Percentiles rank a stretch among this genome's conserved stretches.
Evolutionary conservation across 306 rosid species (phyloP).

Genomic region (Gleditsia sinensis): DNA sequence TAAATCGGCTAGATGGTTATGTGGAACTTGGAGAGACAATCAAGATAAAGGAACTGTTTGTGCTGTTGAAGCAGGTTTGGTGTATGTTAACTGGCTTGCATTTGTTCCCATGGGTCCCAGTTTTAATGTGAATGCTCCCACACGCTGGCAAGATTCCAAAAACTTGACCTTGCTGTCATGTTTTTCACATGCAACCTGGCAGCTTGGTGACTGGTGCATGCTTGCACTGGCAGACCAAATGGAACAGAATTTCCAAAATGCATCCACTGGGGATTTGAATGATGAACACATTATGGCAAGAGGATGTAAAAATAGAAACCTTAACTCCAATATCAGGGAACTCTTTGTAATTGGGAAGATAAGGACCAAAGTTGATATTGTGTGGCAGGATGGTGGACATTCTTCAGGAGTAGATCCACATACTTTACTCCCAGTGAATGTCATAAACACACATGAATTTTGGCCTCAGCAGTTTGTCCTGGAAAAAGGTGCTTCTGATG

Average conservation of each 20-base stretch:
- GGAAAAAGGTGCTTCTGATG: slow-evolving; percentile 78
- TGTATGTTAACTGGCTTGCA: slow-evolving; percentile 75
- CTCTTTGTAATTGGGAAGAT: slow-evolving; percentile 73
- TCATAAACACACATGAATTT: slow-evolving; percentile 75
- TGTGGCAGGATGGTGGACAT: slow-evolving; percentile 86
- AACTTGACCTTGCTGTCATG: slow-evolving; percentile 76
- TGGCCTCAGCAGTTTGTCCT: slow-evolving; percentile 91
- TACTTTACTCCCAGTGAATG: slow-evolving; percentile 65
- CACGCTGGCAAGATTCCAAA: slow-evolving; percentile 64
- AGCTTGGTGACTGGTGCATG: slow-evolving; percentile 96
- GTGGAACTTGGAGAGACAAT: slow-evolving; percentile 75
- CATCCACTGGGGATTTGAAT: slow-evolving; percentile 37
- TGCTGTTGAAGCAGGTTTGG: slow-evolving; percentile 81
- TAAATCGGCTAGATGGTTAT: slow-evolving; percentile 76
- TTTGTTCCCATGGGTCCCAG: slow-evolving; percentile 57
- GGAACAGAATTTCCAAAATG: slow-evolving; percentile 42
- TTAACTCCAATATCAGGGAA: slow-evolving; percentile 48
- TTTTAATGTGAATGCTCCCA: slow-evolving; percentile 53
- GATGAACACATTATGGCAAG: slow-evolving; percentile 45
- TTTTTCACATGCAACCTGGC: slow-evolving; percentile 85
- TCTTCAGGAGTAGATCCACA: slow-evolving; percentile 66
- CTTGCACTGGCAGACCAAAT: slow-evolving; percentile 49
- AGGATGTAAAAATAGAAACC: slow-evolving; percentile 45
- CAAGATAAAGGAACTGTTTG: slow-evolving; percentile 75
- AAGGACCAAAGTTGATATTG: slow-evolving; percentile 73